Evolutionary conservation across 768 basidiomycete species (phyloP).

Genomic region (Phanerodontia chrysosporium): DNA sequence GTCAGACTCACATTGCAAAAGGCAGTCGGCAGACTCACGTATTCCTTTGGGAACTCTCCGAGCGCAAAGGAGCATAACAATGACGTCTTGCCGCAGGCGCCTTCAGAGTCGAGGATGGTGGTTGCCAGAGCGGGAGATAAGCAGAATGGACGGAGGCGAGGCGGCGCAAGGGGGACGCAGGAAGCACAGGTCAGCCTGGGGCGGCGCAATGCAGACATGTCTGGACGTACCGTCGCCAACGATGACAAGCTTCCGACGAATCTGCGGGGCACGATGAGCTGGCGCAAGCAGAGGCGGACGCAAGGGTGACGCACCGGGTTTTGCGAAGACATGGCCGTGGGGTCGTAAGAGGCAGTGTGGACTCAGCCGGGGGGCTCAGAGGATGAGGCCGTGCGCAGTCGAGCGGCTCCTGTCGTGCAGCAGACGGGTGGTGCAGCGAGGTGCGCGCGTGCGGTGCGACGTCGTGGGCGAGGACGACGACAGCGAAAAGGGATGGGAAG

Average conservation of each 20-base stretch:
- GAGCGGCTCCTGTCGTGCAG: slow-evolving; percentile 1
- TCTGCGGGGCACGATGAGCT: slow-evolving; percentile 40
- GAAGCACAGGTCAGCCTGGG: not conserved
- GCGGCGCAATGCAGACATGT: no score
- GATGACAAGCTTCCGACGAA: slow-evolving; percentile 92
- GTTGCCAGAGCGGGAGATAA: not conserved
- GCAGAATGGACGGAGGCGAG: not conserved
- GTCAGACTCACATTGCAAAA: not conserved
- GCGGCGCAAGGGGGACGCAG: not conserved
- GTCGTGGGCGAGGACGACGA: not conserved
- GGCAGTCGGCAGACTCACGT: slow-evolving; percentile 49
- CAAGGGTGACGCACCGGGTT: slow-evolving; percentile 46
- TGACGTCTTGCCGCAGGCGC: slow-evolving; percentile 96
- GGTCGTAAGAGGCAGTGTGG: not conserved
- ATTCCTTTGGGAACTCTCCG: slow-evolving; percentile 95
- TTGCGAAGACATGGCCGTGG: slow-evolving; percentile 43
- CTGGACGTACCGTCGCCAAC: slow-evolving; percentile 87
- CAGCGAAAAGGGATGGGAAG: not conserved
- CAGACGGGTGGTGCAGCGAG: not conserved
- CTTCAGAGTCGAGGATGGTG: slow-evolving; percentile 35
- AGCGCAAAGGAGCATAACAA: slow-evolving; percentile 87
- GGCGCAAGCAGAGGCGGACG: slow-evolving; percentile 1
- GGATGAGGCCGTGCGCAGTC: not conserved
- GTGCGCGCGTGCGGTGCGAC: not conserved
- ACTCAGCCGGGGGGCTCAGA: not conserved